These are phyloP conservation scores for Fusarium fujikuroi DNA, from an alignment of 2,329 filamentous ascomycete species.

Conservation along the genomic window DNA sequence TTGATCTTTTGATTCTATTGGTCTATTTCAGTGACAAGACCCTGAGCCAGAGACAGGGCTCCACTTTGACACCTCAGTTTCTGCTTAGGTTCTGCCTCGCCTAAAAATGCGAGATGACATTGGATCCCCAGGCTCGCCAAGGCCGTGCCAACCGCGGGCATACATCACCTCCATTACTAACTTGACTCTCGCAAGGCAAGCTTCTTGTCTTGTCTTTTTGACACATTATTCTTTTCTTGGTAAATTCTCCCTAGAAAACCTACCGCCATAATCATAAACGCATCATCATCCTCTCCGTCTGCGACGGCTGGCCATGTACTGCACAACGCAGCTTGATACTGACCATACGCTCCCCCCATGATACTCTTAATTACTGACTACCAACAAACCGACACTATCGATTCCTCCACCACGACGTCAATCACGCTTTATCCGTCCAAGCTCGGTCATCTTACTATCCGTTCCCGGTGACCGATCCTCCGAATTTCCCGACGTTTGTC, in stretches of 20 bases:
- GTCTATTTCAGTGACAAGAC: neutral
- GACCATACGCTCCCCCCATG: slow-evolving; percentile 41
- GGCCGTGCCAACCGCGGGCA: slow-evolving; percentile 36
- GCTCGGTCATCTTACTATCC: slow-evolving; percentile 23
- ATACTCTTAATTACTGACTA: slow-evolving; percentile 14
- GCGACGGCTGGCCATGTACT: slow-evolving; percentile 42
- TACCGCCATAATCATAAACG: neutral
- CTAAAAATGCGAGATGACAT: slow-evolving; percentile 45
- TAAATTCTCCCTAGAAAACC: neutral
- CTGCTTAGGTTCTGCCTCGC: slow-evolving; percentile 18
- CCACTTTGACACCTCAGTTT: slow-evolving; percentile 10
- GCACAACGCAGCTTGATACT: slow-evolving; percentile 29
- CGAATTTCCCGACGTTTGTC: slow-evolving; percentile 1
- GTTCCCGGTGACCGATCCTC: slow-evolving; percentile 16
- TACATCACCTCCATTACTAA: slow-evolving; percentile 20
- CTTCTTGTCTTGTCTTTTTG: slow-evolving; percentile 1
- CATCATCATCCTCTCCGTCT: slow-evolving; percentile 6
- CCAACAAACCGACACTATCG: slow-evolving; percentile 27
- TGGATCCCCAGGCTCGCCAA: slow-evolving; percentile 31
- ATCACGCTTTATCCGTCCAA: slow-evolving; percentile 24
- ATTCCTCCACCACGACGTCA: slow-evolving; percentile 27
- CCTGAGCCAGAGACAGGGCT: slow-evolving; percentile 3
- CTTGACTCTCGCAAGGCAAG: neutral
- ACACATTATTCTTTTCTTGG: slow-evolving; percentile 20
- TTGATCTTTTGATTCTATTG: neutral